A percentile compares a stretch with the other conserved stretches of the same genome.
These are phyloP conservation scores for Diaporthe sp. DNA, from an alignment of 2,329 filamentous ascomycete species.

Conservation along the genomic window DNA sequence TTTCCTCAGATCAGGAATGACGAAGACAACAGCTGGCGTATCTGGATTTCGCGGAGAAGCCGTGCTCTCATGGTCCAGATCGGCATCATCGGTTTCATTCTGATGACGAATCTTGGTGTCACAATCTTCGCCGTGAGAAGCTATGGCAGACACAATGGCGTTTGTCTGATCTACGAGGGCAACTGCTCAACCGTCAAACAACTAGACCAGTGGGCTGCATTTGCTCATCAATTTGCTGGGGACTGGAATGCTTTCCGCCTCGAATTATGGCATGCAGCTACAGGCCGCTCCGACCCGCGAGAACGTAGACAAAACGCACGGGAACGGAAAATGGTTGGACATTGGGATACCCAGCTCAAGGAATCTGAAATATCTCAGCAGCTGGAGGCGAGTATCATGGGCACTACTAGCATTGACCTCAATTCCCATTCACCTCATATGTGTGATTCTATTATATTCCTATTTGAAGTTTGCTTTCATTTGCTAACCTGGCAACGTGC, in stretches of 20 bases:
- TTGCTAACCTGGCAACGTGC: neutral
- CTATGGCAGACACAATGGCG: constrained; percentile 37
- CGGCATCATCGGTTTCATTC: constrained; percentile 40
- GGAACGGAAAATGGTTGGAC: constrained; percentile 30
- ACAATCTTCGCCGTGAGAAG: constrained; percentile 37
- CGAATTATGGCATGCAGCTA: constrained; percentile 50
- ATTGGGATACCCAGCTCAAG: constrained; percentile 34
- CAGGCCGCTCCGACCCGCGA: constrained; percentile 46
- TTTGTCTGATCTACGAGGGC: constrained; percentile 42
- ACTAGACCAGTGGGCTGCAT: constrained; percentile 41
- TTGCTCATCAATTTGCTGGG: constrained; percentile 45
- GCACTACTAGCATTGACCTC: constrained; percentile 33
- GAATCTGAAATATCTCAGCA: constrained; percentile 31
- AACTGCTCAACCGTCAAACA: constrained; percentile 37
- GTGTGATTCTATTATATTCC: neutral
- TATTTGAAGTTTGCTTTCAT: no score
- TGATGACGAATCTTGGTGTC: constrained; percentile 37
- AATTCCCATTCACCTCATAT: constrained; percentile 37
- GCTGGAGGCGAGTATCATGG: constrained; percentile 30
- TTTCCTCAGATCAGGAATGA: neutral
- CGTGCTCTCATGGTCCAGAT: constrained; percentile 39
- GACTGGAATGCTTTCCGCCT: constrained; percentile 45
- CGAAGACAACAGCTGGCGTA: constrained; percentile 29
- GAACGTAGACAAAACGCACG: constrained; percentile 42
- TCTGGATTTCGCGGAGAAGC: constrained; percentile 37